phyloP scores from a whole-genome alignment of 2,329 filamentous ascomycete species.

The Fusarium pseudocircinatum region DNA sequence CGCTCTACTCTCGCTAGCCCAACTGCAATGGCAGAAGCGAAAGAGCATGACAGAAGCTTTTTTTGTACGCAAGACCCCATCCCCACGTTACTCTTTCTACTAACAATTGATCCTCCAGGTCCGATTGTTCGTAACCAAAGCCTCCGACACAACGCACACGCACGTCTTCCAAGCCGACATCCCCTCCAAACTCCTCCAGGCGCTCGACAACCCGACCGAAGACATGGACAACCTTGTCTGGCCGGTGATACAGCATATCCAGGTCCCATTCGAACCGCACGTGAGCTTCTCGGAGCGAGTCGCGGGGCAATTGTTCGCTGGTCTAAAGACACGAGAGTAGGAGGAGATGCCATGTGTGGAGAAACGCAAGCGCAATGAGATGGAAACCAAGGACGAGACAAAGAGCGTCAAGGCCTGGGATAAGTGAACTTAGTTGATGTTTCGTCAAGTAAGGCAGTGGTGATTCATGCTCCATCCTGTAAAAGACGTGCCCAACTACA shows the following conservation, averaged over 20 bases:
- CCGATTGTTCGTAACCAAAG: rapidly evolving
- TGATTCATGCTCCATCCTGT: too few species aligned
- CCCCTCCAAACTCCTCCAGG: rapidly evolving
- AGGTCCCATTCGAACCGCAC: background rate
- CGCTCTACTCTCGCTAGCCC: rapidly evolving
- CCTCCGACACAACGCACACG: rapidly evolving
- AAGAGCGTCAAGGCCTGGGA: too few species aligned
- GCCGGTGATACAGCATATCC: background rate
- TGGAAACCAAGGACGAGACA: background rate
- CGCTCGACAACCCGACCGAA: background rate
- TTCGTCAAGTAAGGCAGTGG: too few species aligned
- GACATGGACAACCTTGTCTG: background rate
- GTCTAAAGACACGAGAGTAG: background rate
- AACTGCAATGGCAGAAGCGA: rapidly evolving
- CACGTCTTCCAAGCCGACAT: background rate
- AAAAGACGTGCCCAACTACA: too few species aligned
- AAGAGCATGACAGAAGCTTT: background rate
- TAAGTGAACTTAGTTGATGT: too few species aligned
- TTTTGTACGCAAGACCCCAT: background rate
- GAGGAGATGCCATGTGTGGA: rapidly evolving
- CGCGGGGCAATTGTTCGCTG: background rate
- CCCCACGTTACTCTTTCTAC: rapidly evolving
- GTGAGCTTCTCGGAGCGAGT: background rate
- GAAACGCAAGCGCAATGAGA: background rate
- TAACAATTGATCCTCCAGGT: background rate